Base-by-base conservation (phyloP, 176 grass and related monocot species). In the Coix lacrymajobi region DNA sequence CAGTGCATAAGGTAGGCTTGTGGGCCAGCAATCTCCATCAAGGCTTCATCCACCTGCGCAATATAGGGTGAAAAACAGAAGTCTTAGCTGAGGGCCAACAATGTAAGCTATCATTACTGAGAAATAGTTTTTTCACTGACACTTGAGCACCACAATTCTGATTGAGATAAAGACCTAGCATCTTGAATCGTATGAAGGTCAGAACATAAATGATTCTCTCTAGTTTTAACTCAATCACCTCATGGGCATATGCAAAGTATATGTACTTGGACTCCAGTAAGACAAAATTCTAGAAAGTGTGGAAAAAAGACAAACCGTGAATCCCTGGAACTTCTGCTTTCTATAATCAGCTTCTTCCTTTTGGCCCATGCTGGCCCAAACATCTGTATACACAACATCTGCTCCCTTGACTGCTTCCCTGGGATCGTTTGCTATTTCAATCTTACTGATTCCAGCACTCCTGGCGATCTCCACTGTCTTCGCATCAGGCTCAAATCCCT, bases 301-400 rank as follows among this genome's bases (percentile, higher is more conserved):
- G n/a, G 56, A 36, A 10, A n/a, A 31, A 6, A 79, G 28, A 66
- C 88, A 11, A 72, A 99, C 96, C 91, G 73, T 92, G 87, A 99
- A 99, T 64, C 91, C 93, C 83, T 94, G 87, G 75, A 99, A 99
- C 45, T 86, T 73, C 65, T 99, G 77, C 84, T 94, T 99, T 66
- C 96, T 92, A 58, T 88, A 92, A 65, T 93, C 89, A 75, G 93
- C 93, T 85, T 99, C 96, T 65, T 99, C 87, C 80, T 99, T 99
- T 79, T 99, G 96, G 45, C 96, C 96, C 96, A 99, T 99, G 80
- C 96, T 99, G 61, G 96, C 96, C 96, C 96, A 99, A 83, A 99
- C 93, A 85, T 96, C 96, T 87, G 96, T 89, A 88, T 99, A 99
- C 38, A 99, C 90, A 73, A 93, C 93, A 90, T 99, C 91, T 79